Evolutionary conservation across 345 rosid species (phyloP).

Genomic region (Conringia planisiliqua): DNA sequence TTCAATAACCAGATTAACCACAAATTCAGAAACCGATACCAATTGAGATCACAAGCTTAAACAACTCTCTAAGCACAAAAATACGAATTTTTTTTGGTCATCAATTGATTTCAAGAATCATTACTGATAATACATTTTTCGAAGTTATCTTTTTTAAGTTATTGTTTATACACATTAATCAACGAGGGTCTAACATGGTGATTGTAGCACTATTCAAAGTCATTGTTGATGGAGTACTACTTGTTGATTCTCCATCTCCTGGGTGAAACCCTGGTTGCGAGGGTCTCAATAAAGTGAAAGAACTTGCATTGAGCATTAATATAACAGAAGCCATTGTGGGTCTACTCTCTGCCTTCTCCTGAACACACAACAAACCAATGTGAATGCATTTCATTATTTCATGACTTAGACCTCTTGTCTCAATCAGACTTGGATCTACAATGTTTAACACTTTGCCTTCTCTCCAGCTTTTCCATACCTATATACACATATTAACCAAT

Average conservation of each 20-base stretch:
- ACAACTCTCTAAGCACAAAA: not conserved
- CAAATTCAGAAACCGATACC: not conserved
- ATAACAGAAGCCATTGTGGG: constrained; percentile 30
- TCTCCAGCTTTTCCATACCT: constrained; percentile 28
- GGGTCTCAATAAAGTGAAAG: constrained; percentile 8
- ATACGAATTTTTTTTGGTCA: not conserved
- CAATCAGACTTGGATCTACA: constrained; percentile 14
- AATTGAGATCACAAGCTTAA: not conserved
- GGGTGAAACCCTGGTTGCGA: not conserved
- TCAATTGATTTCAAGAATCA: not conserved
- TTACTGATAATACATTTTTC: not conserved
- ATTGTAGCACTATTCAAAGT: constrained; percentile 7
- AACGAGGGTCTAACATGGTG: constrained; percentile 5
- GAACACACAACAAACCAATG: constrained; percentile 28
- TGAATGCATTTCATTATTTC: constrained; percentile 27
- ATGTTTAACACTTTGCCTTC: not conserved
- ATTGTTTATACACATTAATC: not conserved
- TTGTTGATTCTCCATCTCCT: not conserved
- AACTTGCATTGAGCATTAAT: constrained; percentile 18
- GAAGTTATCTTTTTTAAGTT: not conserved
- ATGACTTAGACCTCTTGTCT: constrained; percentile 6
- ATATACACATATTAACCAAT: not conserved
- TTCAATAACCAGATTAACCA: too few species aligned
- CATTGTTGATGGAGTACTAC: not conserved
- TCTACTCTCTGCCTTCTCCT: constrained; percentile 18